Evolutionary conservation across 192 early-diverging fungal species (phyloP).

Genomic region (Coemansia sp.): DNA sequence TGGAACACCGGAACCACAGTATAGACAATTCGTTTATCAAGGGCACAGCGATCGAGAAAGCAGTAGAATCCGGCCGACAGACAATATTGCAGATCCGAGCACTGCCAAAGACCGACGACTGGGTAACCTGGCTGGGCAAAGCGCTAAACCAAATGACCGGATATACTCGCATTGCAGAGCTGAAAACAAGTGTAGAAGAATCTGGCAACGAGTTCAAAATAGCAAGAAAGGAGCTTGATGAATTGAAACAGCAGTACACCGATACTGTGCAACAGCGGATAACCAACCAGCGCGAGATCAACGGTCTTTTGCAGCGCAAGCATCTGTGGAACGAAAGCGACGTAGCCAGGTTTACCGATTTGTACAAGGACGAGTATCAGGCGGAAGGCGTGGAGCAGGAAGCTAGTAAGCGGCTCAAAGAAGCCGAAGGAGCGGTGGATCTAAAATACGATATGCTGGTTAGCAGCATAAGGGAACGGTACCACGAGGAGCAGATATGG

Average conservation of each 20-base stretch:
- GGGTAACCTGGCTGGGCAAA: constrained; percentile 37
- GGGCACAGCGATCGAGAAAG: not conserved
- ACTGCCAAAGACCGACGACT: constrained; percentile 44
- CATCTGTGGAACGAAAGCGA: constrained; percentile 73
- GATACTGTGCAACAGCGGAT: constrained; percentile 59
- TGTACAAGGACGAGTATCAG: constrained; percentile 71
- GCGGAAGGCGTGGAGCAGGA: constrained; percentile 57
- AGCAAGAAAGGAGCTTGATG: constrained; percentile 52
- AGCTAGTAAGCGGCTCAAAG: constrained; percentile 54
- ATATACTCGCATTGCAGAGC: constrained; percentile 63
- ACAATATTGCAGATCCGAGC: constrained; percentile 7
- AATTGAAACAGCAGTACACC: constrained; percentile 59
- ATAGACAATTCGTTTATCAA: not conserved
- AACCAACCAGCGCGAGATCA: constrained; percentile 71
- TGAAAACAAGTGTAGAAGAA: constrained; percentile 64
- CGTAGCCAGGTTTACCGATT: constrained; percentile 71
- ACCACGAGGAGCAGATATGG: constrained; percentile 85
- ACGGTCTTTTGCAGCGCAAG: constrained; percentile 75
- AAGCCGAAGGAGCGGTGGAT: constrained; percentile 65
- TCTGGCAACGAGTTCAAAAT: constrained; percentile 49
- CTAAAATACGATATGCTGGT: constrained; percentile 63
- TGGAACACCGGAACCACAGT: no score
- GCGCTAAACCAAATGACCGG: constrained; percentile 73
- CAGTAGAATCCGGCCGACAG: constrained; percentile 8
- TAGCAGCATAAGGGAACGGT: constrained; percentile 69